Conservation (phyloP, 2,329 filamentous ascomycete species). For the Dothiorella sarmentorum region DNA sequence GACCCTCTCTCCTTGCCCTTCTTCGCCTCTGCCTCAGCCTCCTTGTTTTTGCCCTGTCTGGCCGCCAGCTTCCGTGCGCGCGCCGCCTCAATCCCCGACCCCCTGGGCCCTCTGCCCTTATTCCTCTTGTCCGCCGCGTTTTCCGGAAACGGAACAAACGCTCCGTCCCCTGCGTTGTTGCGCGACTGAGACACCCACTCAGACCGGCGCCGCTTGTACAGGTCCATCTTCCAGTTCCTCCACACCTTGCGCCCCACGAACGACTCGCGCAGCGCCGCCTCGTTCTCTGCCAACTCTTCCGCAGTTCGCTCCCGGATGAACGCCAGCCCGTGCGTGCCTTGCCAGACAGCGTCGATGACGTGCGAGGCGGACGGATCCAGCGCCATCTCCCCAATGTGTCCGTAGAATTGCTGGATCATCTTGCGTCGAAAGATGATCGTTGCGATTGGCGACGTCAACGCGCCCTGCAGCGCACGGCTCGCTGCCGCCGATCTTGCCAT, state of each 20-base stretch:
- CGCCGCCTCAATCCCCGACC: conserved; percentile 51
- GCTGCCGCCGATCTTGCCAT: conserved; percentile 61
- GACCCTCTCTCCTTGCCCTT: conserved; percentile 21
- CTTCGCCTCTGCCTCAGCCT: conserved; percentile 22
- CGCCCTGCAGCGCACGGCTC: conserved; percentile 63
- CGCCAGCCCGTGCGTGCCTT: conserved; percentile 59
- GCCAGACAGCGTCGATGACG: conserved; percentile 65
- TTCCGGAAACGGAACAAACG: conserved; percentile 50
- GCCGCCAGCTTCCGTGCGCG: conserved; percentile 53
- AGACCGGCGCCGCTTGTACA: conserved; percentile 60
- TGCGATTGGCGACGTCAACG: conserved; percentile 54
- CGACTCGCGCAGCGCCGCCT: conserved; percentile 60
- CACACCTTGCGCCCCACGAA: conserved; percentile 65
- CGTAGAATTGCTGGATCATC: conserved; percentile 61
- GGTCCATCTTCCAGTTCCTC: conserved; percentile 72
- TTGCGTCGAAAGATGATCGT: conserved; percentile 59
- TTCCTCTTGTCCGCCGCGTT: conserved; percentile 25
- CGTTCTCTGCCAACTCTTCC: conserved; percentile 58
- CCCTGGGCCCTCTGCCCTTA: conserved; percentile 20
- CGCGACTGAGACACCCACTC: conserved; percentile 65
- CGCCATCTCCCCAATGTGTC: conserved; percentile 58
- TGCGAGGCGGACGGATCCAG: conserved; percentile 62
- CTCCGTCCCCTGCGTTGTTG: conserved; percentile 48
- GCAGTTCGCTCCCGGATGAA: conserved; percentile 67
- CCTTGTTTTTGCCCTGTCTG: conserved; percentile 36